phyloP scores from a whole-genome alignment of 352 stramenopile species.

The Phytopythium kandeliae region DNA sequence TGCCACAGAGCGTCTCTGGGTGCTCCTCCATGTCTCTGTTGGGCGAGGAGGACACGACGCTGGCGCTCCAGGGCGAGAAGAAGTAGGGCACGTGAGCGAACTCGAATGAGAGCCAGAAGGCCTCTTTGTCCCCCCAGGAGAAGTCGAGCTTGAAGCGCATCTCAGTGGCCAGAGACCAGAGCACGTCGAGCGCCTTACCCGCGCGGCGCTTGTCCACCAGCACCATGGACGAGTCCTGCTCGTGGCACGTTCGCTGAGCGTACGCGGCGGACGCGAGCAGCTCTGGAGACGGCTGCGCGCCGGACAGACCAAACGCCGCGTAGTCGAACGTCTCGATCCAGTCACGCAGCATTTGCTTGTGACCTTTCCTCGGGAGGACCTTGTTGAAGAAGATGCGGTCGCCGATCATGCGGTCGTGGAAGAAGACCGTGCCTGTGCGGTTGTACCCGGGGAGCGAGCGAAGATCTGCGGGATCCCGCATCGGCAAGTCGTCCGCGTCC shows the following conservation, averaged over 20 bases:
- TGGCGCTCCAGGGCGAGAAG: constrained; percentile 20
- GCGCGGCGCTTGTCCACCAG: constrained; percentile 19
- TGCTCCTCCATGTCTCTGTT: constrained; percentile 14
- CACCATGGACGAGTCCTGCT: constrained; percentile 45
- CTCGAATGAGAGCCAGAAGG: constrained; percentile 23
- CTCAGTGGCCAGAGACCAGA: constrained; percentile 11
- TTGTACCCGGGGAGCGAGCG: constrained; percentile 22
- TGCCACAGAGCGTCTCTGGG: constrained; percentile 12
- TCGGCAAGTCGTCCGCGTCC: constrained; percentile 29
- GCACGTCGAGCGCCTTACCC: constrained; percentile 8
- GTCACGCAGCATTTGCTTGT: constrained; percentile 18
- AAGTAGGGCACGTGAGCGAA: constrained; percentile 13
- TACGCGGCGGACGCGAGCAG: constrained; percentile 30
- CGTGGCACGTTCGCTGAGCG: constrained; percentile 22
- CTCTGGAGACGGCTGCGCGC: constrained; percentile 8
- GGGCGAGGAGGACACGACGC: constrained; percentile 9
- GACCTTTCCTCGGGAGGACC: constrained; percentile 6
- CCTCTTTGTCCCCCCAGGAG: constrained; percentile 18
- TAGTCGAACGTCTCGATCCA: constrained; percentile 32
- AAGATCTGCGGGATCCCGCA: constrained; percentile 22
- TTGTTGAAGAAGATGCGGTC: constrained; percentile 21
- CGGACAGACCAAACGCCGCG: constrained; percentile 17
- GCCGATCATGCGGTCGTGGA: constrained; percentile 36
- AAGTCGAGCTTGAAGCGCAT: constrained; percentile 7
- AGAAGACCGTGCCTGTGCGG: constrained; percentile 30